Percentiles rank a stretch among this genome's conserved stretches.
These are phyloP conservation scores for Dipodascus geniculatus DNA, from an alignment of 805 yeast species.

Conservation along the genomic window DNA sequence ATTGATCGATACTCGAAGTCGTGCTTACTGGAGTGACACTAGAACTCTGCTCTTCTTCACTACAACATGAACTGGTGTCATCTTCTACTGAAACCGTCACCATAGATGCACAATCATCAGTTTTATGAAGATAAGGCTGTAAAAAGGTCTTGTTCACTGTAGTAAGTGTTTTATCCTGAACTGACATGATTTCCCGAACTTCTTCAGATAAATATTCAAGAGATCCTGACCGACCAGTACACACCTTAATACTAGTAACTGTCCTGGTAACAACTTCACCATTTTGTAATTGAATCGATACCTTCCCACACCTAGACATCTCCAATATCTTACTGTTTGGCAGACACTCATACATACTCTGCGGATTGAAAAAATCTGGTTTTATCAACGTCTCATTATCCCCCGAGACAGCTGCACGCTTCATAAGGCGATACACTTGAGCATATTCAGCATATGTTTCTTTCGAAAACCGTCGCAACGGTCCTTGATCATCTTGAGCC, in stretches of 20 bases:
- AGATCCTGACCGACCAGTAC: slow-evolving; percentile 24
- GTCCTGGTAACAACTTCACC: slow-evolving; percentile 7
- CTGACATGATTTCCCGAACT: slow-evolving; percentile 12
- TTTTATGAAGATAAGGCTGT: background rate
- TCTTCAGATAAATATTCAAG: slow-evolving; percentile 15
- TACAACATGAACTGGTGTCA: background rate
- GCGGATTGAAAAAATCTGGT: slow-evolving; percentile 1
- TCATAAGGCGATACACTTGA: slow-evolving; percentile 18
- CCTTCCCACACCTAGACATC: slow-evolving; percentile 9
- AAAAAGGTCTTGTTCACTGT: background rate
- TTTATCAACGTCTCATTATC: background rate
- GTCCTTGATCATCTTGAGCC: slow-evolving; percentile 15
- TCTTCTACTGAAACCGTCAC: background rate
- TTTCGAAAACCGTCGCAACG: slow-evolving; percentile 19
- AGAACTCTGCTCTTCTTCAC: background rate
- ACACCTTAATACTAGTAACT: slow-evolving; percentile 12
- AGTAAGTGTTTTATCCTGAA: background rate
- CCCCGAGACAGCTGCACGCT: slow-evolving; percentile 7
- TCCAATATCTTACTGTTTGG: slow-evolving; percentile 13
- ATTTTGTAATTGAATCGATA: slow-evolving; percentile 8
- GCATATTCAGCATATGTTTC: slow-evolving; percentile 26
- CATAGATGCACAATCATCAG: too few relatives aligned
- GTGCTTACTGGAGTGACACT: background rate
- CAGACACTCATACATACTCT: slow-evolving; percentile 12
- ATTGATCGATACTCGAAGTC: slow-evolving; percentile 10